Percentiles rank a stretch among this genome's conserved stretches.
Conservation (phyloP, 257 asterid genomes). For the Plectranthus barbatus region DNA sequence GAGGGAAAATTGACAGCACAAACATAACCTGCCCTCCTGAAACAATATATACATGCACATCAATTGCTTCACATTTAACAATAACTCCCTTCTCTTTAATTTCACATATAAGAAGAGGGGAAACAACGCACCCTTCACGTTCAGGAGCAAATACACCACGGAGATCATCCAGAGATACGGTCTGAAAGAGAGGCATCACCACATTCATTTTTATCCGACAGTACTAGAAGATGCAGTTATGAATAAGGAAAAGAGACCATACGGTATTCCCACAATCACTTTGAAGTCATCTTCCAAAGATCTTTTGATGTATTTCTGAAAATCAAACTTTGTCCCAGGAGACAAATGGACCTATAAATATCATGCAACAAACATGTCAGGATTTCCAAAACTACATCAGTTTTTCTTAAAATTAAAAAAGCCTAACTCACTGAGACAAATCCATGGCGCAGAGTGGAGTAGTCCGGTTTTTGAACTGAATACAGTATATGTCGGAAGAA, state of each 20-base stretch:
- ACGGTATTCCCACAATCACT: conserved; percentile 90
- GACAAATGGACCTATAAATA: conserved; percentile 92
- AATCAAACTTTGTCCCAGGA: conserved; percentile 87
- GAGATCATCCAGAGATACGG: conserved; percentile 65
- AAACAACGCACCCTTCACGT: conserved; percentile 47
- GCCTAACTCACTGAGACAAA: conserved; percentile 67
- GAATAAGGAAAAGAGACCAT: conserved; percentile 2
- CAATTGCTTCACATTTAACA: too few relatives aligned
- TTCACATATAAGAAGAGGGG: background rate
- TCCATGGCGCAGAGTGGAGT: conserved; percentile 84
- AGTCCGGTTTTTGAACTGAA: conserved; percentile 78
- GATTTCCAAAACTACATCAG: background rate
- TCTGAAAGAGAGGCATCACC: conserved; percentile 37
- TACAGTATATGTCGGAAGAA: conserved; percentile 72
- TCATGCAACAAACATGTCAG: background rate
- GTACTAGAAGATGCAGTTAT: background rate
- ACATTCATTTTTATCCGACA: background rate
- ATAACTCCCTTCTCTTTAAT: background rate
- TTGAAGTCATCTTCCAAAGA: conserved; percentile 96
- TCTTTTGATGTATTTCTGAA: conserved; percentile 89
- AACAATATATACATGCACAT: background rate
- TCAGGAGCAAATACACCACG: conserved; percentile 64
- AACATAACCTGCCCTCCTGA: conserved; percentile 71
- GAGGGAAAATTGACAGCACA: conserved; percentile 58
- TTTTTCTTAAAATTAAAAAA: background rate